Base-by-base conservation (phyloP, 2,329 filamentous ascomycete species). In the Fusarium sp. region DNA sequence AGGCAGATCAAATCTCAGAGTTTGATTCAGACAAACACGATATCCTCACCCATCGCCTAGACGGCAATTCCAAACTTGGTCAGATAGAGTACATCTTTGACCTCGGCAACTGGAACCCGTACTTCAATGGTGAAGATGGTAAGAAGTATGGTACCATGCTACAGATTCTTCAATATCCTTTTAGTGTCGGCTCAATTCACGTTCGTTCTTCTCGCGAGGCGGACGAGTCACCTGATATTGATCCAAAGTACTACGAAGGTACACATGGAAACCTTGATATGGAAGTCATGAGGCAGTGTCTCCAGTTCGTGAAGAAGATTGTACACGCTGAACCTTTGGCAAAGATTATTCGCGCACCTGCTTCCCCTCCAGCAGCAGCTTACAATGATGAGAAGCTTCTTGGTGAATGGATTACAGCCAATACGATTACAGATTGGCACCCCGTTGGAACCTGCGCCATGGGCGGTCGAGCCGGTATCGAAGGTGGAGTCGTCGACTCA, bases 151-250 rank as follows among this genome's bases (percentile, higher is more conserved):
- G 78, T 11, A 85, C 83, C 5, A 81, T 86, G 78, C 68, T 87
- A 1, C 82, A 83, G 60, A 83, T 86, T 62, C 75, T 87, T 2
- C 85, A 87, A 63, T 86, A 87, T 73, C 85, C 86, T 0, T 85
- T 85, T 30, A 83, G 84, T 0, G 77, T 79, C 5, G 86, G 86
- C 0, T 82, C 79, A 3, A 78, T 87, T 12, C 86, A 88, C 63
- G 81, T 87, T 52, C 75, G 61, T 5, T 68, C 77, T 3, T 55
- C 44, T 30, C 27, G 38, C 9, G 55, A 68, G 42, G 77, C 27
- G 47, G 76, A 73, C n/a, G 76, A 55, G 59, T 75, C 51, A 14
- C 81, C 81, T 1, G 29, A 74, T 15, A 84, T 86, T 34, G 77
- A 86, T 32, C 83, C 84, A 0, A 71, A 73, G 7, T 85, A 85